Percentiles rank a stretch among this genome's conserved stretches.
These are phyloP conservation scores for Kondoa subrosea DNA, from an alignment of 768 basidiomycete genomes.

Conservation along the genomic window DNA sequence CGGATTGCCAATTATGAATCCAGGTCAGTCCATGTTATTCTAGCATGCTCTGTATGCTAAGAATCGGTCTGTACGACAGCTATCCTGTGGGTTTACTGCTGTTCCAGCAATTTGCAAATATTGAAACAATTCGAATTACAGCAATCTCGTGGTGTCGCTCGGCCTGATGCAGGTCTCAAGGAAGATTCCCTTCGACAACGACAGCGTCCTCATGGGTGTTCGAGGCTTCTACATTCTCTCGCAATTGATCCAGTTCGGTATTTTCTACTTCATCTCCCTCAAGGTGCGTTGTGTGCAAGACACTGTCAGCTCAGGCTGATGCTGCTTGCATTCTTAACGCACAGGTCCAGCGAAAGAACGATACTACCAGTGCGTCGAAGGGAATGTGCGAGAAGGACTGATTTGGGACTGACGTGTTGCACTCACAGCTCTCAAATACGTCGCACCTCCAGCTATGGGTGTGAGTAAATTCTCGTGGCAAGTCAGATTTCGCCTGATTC, in stretches of 20 bases:
- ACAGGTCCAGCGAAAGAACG: constrained; percentile 86
- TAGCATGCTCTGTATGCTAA: neutral
- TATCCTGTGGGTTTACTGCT: constrained; percentile 1
- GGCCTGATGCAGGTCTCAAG: constrained; percentile 6
- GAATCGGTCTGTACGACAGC: neutral
- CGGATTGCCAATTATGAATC: neutral
- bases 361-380: constrained; percentile 54
- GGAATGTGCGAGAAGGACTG: neutral
- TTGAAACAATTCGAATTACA: neutral
- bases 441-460: neutral
- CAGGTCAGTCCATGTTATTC: neutral
- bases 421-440: neutral
- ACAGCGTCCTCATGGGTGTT: neutral
- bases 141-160: constrained; percentile 3
- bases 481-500: neutral
- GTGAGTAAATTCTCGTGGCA: neutral
- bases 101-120: neutral
- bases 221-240: neutral
- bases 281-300: neutral
- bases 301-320: neutral
- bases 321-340: neutral
- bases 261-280: constrained; percentile 1
- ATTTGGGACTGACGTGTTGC: neutral
- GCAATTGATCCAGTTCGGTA: constrained; percentile 6
- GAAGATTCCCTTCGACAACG: neutral